These are phyloP conservation scores for Zanthoxylum bungeanum DNA, from an alignment of 345 rosid species.

Conservation along the genomic window DNA sequence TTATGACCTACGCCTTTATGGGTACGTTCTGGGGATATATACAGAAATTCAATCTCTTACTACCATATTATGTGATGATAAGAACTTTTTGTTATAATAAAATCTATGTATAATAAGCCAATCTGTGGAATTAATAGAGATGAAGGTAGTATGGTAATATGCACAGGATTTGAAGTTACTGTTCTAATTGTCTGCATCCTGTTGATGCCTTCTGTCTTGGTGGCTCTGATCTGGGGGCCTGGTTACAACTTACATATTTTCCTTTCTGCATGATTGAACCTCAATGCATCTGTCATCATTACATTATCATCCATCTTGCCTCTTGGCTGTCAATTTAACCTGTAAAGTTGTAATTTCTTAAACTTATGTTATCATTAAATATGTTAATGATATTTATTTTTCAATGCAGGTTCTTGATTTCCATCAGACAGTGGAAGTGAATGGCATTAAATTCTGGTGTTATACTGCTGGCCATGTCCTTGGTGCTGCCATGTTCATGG, in stretches of 20 bases:
- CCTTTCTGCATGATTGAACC: background rate
- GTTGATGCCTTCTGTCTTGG: background rate
- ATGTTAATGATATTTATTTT: background rate
- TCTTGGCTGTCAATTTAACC: background rate
- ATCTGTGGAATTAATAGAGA: constrained; percentile 6
- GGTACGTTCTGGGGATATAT: background rate
- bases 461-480: constrained; percentile 98
- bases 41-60: background rate
- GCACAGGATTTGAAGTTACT: background rate
- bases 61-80: background rate
- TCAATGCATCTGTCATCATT: background rate
- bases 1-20: background rate
- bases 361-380: background rate
- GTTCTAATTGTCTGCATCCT: background rate
- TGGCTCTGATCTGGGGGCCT: background rate
- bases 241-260: background rate
- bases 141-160: background rate
- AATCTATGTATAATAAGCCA: constrained; percentile 10
- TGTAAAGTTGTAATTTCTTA: background rate
- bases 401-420: constrained; percentile 71
- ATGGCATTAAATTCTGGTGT: constrained; percentile 94
- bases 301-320: background rate
- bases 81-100: background rate
- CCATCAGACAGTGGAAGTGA: constrained; percentile 88
- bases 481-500: constrained; percentile 99